Evolutionary conservation across 139 green algal species (phyloP).

Genomic region (Chlorella sorokiniana): DNA sequence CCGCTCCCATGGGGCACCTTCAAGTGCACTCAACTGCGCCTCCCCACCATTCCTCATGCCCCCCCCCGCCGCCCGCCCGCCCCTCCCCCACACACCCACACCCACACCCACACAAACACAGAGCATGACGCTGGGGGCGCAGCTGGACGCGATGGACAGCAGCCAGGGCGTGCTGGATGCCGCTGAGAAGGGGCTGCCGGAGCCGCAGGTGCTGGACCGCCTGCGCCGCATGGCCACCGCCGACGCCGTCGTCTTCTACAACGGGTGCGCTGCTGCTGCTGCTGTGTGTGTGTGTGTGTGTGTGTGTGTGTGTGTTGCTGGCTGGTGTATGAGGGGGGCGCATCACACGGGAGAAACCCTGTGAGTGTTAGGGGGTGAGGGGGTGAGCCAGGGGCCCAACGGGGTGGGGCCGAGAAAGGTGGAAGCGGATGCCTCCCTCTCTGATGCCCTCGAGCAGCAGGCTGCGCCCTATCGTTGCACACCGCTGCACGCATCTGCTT

Average conservation of each 20-base stretch:
- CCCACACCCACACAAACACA: too few species aligned
- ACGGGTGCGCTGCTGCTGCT: background rate
- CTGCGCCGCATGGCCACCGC: constrained; percentile 3
- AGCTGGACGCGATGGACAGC: background rate
- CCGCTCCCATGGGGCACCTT: too few species aligned
- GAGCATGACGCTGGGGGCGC: constrained; percentile 5
- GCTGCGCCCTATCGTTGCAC: background rate
- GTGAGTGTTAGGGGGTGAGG: background rate
- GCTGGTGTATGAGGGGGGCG: background rate
- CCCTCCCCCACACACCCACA: too few species aligned
- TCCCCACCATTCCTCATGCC: too few species aligned
- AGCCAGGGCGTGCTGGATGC: constrained; percentile 10
- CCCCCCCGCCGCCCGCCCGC: too few species aligned
- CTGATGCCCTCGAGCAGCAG: background rate
- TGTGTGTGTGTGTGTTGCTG: background rate
- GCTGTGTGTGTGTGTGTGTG: background rate
- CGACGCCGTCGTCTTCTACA: constrained; percentile 15
- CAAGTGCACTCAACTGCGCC: too few species aligned
- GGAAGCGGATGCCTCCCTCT: too few species aligned
- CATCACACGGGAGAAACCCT: too few species aligned
- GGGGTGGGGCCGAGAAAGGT: too few species aligned
- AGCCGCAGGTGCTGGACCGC: background rate
- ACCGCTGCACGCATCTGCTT: too few species aligned
- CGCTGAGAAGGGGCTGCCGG: background rate
- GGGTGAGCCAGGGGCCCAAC: background rate